These are phyloP conservation scores for Anastatica hierochuntica DNA, from an alignment of 345 rosid genomes.

Conservation along the genomic window DNA sequence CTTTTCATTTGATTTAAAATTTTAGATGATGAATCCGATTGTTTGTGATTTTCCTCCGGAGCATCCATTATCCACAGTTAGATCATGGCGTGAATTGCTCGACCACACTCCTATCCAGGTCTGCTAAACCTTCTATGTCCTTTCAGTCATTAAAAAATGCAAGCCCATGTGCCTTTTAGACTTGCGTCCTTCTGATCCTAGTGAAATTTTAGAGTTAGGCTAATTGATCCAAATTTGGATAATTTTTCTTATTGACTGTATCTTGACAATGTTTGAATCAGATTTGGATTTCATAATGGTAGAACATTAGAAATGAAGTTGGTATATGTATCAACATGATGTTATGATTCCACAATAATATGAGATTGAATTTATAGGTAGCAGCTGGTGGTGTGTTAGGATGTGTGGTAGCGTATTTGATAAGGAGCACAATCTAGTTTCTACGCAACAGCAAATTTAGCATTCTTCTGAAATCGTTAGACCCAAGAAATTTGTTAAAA, in stretches of 20 bases:
- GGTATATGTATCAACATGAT: neutral
- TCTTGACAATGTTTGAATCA: too few relatives aligned
- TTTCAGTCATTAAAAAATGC: too few relatives aligned
- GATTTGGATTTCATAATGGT: too few relatives aligned
- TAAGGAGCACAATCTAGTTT: constrained; percentile 46
- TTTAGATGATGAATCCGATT: constrained; percentile 88
- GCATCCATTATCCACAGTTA: constrained; percentile 69
- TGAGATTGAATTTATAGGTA: constrained; percentile 41
- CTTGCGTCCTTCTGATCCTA: too few relatives aligned
- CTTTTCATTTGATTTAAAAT: neutral
- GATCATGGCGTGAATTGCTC: constrained; percentile 87
- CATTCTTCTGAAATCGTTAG: constrained; percentile 21
- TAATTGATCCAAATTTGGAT: too few relatives aligned
- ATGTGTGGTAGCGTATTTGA: constrained; percentile 57
- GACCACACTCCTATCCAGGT: constrained; percentile 98
- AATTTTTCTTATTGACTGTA: too few relatives aligned
- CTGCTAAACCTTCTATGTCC: constrained; percentile 5
- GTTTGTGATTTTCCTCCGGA: constrained; percentile 97
- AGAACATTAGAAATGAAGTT: too few relatives aligned
- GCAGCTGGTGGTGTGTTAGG: constrained; percentile 77
- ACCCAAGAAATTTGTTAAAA: too few relatives aligned
- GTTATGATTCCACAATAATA: neutral
- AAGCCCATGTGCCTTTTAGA: neutral
- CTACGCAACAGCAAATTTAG: neutral
- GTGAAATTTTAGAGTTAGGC: too few relatives aligned